Evolutionary conservation across 805 yeast genomes (phyloP), one percentile per base, ranked within the genome.

Genomic region (Clavispora asparagi): DNA sequence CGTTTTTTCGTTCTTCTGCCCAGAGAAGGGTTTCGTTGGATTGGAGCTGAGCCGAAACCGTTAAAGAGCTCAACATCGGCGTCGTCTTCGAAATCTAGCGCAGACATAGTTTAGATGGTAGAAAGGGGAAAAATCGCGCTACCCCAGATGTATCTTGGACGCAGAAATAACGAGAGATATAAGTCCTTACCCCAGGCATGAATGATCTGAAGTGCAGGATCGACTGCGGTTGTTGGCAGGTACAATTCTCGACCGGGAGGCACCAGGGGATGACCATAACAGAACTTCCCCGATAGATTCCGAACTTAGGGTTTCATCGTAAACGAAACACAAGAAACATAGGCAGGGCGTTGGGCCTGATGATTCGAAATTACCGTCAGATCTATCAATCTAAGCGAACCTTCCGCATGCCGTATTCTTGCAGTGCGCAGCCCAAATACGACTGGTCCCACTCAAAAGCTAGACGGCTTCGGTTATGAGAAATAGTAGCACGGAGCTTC

Each of bases 1-100:
- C 76, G 54, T 48, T 70, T 69, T 38, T 63, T 64, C 17, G 73
- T 68, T 44, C 74, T 56, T 48, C 64, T 59, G 13, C 68, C 67
- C 17, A 62, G 46, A 47, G 64, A 61, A 17, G 61, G 54, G 40
- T 53, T 60, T 37, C 63, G 52, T 48, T 52, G 57, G 19, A 67
- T 47, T 19, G 70, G 69, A 10, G 66, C 57, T 26, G 68, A 58
- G 12, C 73, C 73, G 47, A 70, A 67, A 13, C 73, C 73, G 49
- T 69, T 58, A 55, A 55, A 58, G 41, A 65, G 49, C 49, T 66
- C 72, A 39, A 57, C 47, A 16, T 67, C 73, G 19, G 55, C 60
- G 39, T 66, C 71, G 16, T 42, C 32, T 44, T 52, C 55, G 39
- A 52, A 51, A 55, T 76, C 40, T 53, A 64, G 35, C 71, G 73